These are phyloP conservation scores for Aspergillus niger DNA, from an alignment of 2,329 filamentous ascomycete genomes.

Conservation along the genomic window DNA sequence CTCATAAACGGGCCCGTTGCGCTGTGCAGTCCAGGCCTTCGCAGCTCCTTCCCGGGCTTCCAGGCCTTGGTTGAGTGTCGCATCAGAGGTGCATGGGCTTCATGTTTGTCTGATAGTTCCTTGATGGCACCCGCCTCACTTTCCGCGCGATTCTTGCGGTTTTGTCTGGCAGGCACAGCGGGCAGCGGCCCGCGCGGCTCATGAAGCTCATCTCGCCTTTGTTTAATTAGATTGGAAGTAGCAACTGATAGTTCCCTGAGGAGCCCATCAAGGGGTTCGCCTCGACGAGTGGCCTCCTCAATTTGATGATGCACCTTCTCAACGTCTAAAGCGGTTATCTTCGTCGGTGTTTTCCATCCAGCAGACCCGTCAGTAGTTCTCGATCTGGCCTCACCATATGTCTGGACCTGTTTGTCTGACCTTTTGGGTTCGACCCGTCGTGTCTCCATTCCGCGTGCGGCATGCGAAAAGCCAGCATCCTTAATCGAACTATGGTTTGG, in stretches of 20 bases:
- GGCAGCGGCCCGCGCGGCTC: background rate
- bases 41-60: constrained; percentile 18
- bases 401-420: background rate
- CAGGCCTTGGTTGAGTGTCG: constrained; percentile 18
- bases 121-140: background rate
- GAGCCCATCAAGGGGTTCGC: constrained; percentile 30
- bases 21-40: constrained; percentile 2
- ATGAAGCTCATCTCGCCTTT: background rate
- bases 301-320: constrained; percentile 33
- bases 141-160: background rate
- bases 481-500: background rate
- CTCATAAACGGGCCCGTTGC: constrained; percentile 3
- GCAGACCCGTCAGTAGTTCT: background rate
- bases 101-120: background rate
- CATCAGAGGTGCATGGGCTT: background rate
- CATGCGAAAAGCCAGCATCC: background rate
- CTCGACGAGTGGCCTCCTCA: constrained; percentile 31
- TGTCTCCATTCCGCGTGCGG: background rate
- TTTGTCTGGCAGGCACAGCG: background rate
- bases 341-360: constrained; percentile 13
- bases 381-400: background rate
- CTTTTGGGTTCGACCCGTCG: background rate
- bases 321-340: constrained; percentile 24
- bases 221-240: constrained; percentile 4
- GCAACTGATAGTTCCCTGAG: constrained; percentile 31